Percentiles rank a stretch among this genome's conserved stretches.
Evolutionary conservation across 2,329 filamentous ascomycete genomes (phyloP).

Genomic region (Knufia fluminis): DNA sequence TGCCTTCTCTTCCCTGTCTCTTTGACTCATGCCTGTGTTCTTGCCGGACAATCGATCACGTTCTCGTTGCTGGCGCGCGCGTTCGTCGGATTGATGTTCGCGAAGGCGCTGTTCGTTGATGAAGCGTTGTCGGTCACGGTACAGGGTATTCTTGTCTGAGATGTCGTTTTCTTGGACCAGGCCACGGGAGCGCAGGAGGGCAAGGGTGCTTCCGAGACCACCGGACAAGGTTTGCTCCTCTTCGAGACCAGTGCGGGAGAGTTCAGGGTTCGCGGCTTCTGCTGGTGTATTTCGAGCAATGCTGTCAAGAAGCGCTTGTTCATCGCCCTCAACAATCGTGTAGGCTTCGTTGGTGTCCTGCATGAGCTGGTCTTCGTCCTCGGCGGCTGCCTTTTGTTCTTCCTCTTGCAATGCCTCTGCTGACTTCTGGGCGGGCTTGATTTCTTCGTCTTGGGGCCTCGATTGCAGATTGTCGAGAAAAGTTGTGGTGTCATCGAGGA

Average conservation of each 20-base stretch:
- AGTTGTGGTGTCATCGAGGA: conserved; percentile 94
- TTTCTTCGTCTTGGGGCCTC: conserved; percentile 48
- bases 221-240: conserved; percentile 71
- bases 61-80: conserved; percentile 73
- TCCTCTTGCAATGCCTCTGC: conserved; percentile 12
- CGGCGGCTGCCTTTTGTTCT: conserved; percentile 16
- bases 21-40: conserved; percentile 79
- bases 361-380: conserved; percentile 48
- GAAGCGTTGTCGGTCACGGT: conserved; percentile 68
- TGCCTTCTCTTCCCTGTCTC: conserved; percentile 82
- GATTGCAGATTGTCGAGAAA: conserved; percentile 75
- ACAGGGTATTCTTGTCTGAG: conserved; percentile 55
- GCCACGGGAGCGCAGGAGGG: conserved; percentile 75
- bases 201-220: conserved; percentile 73
- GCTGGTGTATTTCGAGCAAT: conserved; percentile 35
- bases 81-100: conserved; percentile 69
- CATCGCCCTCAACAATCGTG: conserved; percentile 39
- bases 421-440: conserved; percentile 15
- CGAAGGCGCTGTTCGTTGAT: conserved; percentile 67
- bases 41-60: conserved; percentile 74
- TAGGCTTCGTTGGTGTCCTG: conserved; percentile 34
- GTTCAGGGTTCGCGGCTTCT: conserved; percentile 35
- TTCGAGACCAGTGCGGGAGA: conserved; percentile 65
- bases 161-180: conserved; percentile 57
- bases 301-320: conserved; percentile 41